Evolutionary conservation across 352 stramenopile genomes (phyloP), one percentile per base, ranked within the genome.

Genomic region (Globisporangium middletonii): DNA sequence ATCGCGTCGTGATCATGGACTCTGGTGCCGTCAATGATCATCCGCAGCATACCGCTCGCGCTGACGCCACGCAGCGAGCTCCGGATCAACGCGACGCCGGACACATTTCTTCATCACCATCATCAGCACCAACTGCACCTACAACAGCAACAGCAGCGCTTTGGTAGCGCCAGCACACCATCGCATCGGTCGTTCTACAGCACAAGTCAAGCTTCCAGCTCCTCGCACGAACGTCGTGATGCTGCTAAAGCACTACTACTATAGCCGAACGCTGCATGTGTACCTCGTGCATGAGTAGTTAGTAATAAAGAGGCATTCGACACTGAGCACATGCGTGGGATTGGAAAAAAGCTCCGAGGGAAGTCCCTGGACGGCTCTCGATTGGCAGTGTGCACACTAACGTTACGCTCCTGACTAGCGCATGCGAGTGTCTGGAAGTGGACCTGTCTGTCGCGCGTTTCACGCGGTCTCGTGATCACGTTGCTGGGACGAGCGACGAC

Each of bases 321-420:
- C 30, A 35, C 30, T 35, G 30, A 35, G 30, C 30, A 8, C 30
- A 35, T 8, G 30, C 33, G 33, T 38, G 33, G 9, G 33, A 38
- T 38, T 38, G 33, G 33, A 57, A 79, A 79, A 73, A 75, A 79
- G 71, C 71, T 79, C 73, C 59, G 58, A 62, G 62, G 61, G 61
- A 76, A 79, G 68, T 62, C 57, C 56, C 57, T 57, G 30, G 50
- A 53, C 50, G 50, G 50, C 44, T 57, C 57, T 55, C 19, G 43
- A 48, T 48, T 48, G 6, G 43, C 43, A 48, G 18, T 28, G 43
- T 19, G 43, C 43, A 28, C 43, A 13, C 13, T 48, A 6, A 9
- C 43, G 43, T 30, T 48, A 48, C 5, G 3, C 43, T 48, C 43
- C 43, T 48, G n/a, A 15, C 8, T 26, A 15, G 43, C 19, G 3